Evolutionary conservation across 805 yeast genomes (phyloP).

Genomic region (Pachysolen tannophilus): DNA sequence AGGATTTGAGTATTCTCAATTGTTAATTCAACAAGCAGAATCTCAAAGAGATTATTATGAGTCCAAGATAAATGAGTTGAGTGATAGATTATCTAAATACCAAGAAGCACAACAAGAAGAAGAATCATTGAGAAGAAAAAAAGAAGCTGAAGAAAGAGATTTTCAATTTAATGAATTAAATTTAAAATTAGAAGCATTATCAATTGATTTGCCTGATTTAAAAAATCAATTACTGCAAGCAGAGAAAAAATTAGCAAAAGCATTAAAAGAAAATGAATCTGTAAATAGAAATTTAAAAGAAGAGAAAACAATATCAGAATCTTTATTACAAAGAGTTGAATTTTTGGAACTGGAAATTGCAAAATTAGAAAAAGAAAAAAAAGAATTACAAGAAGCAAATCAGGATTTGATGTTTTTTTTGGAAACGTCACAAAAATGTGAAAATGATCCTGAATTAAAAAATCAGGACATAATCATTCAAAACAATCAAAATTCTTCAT

Average conservation of each 20-base stretch:
- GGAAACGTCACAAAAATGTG: slow-evolving; percentile 65
- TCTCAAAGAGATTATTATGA: slow-evolving; percentile 84
- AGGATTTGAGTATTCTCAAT: slow-evolving; percentile 73
- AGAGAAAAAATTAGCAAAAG: slow-evolving; percentile 15
- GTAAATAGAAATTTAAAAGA: slow-evolving; percentile 29
- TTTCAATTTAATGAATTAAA: no score
- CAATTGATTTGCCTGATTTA: slow-evolving; percentile 1
- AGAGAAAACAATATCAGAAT: slow-evolving; percentile 37
- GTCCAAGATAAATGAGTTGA: slow-evolving; percentile 23
- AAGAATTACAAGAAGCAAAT: slow-evolving; percentile 53
- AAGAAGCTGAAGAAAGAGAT: no score
- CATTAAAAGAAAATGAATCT: slow-evolving; percentile 12
- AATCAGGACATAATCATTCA: slow-evolving; percentile 3
- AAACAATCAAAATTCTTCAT: background rate
- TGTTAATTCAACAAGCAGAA: slow-evolving; percentile 72
- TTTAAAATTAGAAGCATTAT: slow-evolving; percentile 5
- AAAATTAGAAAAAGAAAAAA: slow-evolving; percentile 28
- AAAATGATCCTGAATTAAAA: slow-evolving; percentile 28
- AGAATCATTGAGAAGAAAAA: slow-evolving; percentile 10
- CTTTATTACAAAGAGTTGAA: slow-evolving; percentile 31
- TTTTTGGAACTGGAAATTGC: slow-evolving; percentile 24
- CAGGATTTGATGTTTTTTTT: slow-evolving; percentile 75
- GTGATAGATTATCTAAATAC: slow-evolving; percentile 16
- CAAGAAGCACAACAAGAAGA: slow-evolving; percentile 20
- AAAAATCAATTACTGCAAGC: slow-evolving; percentile 12